phyloP scores from a whole-genome alignment of 345 rosid species.

The Lumnitzera littorea region DNA sequence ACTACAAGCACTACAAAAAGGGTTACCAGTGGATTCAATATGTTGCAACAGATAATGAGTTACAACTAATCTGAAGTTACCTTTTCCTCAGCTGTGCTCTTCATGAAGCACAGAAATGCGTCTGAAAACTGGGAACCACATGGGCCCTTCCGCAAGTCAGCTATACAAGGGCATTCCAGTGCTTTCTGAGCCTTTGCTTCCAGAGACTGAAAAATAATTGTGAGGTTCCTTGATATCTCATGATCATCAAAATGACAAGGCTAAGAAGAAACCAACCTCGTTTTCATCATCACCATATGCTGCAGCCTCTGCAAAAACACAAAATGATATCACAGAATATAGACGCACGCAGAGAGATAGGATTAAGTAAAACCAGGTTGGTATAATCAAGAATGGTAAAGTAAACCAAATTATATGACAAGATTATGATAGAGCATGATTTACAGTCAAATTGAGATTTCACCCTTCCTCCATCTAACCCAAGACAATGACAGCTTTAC shows the following conservation, averaged over 20 bases:
- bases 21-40: neutral
- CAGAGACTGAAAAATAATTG: slow-evolving; percentile 40
- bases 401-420: too few species aligned
- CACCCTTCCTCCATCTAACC: too few species aligned
- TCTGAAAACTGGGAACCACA: slow-evolving; percentile 78
- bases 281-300: slow-evolving; percentile 54
- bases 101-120: slow-evolving; percentile 81
- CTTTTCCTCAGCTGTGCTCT: slow-evolving; percentile 81
- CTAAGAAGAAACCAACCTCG: slow-evolving; percentile 30
- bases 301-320: slow-evolving; percentile 57
- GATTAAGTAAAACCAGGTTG: too few species aligned
- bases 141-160: slow-evolving; percentile 63
- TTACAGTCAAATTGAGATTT: too few species aligned
- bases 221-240: slow-evolving; percentile 14
- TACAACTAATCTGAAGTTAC: slow-evolving; percentile 18
- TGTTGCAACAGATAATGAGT: neutral
- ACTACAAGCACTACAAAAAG: neutral
- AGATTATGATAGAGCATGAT: too few species aligned
- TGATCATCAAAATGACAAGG: neutral
- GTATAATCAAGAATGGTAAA: too few species aligned
- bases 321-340: slow-evolving; percentile 11
- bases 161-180: slow-evolving; percentile 84
- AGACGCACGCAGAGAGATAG: too few species aligned
- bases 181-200: slow-evolving; percentile 80
- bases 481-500: too few species aligned